Conservation (phyloP, 441 rosid genomes). For the Populus hybrid region DNA sequence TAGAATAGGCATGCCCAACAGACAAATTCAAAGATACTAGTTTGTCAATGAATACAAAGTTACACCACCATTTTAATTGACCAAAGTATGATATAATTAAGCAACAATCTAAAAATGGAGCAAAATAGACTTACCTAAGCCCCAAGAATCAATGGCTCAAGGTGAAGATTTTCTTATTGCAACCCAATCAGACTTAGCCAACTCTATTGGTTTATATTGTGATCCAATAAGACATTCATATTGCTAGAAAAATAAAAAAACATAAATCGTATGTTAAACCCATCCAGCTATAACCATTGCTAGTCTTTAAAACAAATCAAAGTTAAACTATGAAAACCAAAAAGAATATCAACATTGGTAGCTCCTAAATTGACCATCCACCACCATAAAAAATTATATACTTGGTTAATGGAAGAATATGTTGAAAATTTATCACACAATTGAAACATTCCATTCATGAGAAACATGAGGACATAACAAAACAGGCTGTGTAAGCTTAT, state of each 20-base stretch:
- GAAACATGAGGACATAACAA: background rate
- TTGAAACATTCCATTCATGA: conserved; percentile 5
- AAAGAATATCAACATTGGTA: background rate
- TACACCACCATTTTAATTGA: too few species aligned
- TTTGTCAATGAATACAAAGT: too few species aligned
- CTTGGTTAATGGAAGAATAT: background rate
- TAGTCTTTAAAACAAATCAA: background rate
- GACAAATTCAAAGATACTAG: too few species aligned
- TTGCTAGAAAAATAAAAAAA: background rate
- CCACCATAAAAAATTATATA: background rate
- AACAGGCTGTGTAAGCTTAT: background rate
- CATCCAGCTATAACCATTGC: background rate
- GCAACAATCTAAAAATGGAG: background rate
- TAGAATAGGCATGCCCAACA: background rate
- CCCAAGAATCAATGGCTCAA: conserved; percentile 99
- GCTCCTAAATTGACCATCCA: background rate
- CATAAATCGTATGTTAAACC: background rate
- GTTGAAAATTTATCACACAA: background rate
- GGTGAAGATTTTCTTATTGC: conserved; percentile 93
- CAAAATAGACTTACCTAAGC: conserved; percentile 69
- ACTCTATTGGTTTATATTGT: conserved; percentile 18
- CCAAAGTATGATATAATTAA: background rate
- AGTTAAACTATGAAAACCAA: background rate
- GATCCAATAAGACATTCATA: too few species aligned
- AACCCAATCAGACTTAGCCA: conserved; percentile 90